Evolutionary conservation across 1,284 basidiomycete genomes (phyloP), one percentile per base, ranked within the genome.

Genomic region (Cerrena zonata): DNA sequence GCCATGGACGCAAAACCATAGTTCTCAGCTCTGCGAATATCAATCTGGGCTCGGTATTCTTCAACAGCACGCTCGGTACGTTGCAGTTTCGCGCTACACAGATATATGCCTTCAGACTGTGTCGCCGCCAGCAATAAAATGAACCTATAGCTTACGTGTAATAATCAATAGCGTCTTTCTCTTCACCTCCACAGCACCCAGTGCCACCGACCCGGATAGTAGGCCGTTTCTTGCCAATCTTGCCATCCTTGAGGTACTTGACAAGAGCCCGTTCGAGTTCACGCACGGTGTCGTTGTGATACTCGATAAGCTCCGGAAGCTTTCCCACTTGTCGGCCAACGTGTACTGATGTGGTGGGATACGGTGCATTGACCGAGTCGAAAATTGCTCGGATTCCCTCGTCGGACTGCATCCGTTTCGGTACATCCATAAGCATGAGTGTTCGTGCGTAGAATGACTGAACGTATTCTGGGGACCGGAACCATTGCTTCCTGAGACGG

Each of bases 1-100:
- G 90, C 92, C 83, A 96, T 89, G 21, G 91, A 93, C 2, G 93
- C 91, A 65, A 95, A 95, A 13, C 91, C 94, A 66, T 94, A 95
- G 64, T 82, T 90, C 69, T 95, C 91, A 1, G 91, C 78, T 65
- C 88, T 88, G 53, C 83, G 77, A 15, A 75, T 77, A 62, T 90
- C 84, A 52, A 91, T 86, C 56, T 86, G 78, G 22, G 71, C 68
- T 22, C 91, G 83, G 61, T 86, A 86, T 48, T 84, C 78, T 55
- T 94, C 89, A 47, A 97, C 89, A 4, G 86, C 78, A 52, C 74
- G 79, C 69, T 86, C 92, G 19, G 83, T 89, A 38, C 85, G 82
- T 64, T 84, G 80, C 15, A 90, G 74, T 63, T 86, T 89, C 30
- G 76, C 76, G 39, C 85, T 89, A 48, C 3, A 23, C n/a, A 30